Base-by-base conservation (phyloP, 2,329 filamentous ascomycete genomes). In the Aureobasidium pullulans region DNA sequence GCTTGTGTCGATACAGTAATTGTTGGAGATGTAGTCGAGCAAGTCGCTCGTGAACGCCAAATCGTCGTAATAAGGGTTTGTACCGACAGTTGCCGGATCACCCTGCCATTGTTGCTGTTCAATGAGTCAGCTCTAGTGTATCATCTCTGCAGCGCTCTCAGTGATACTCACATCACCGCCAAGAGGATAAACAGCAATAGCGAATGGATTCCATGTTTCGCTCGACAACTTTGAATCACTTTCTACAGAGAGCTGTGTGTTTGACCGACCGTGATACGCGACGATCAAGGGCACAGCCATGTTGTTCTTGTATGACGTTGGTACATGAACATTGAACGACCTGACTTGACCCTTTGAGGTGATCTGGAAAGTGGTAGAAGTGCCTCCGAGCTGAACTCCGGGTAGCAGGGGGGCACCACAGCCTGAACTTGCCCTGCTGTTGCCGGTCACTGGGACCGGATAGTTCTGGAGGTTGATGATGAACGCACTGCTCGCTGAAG, bases 191-290 rank as follows among this genome's bases (percentile, higher is more conserved):
- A 78, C 70, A 4, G 71, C 69, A 53, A 79, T 76, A 1, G 71
- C 73, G 31, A 77, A 63, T 6, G 73, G 73, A 36, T 78, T 79
- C 65, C 75, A 77, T 1, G 67, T 66, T 11, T 73, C 66, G 50
- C 77, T 76, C 37, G 75, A 76, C 63, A 80, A 79, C 46, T 74
- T 71, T 7, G 76, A 76, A 1, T 80, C 69, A 3, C 66, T 61
- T 63, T 76, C 73, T 60, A 79, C 72, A 7, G 70, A 68, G 31
- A 67, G 62, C 36, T 72, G 71, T 31, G 69, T 68, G 50, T 75
- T 71, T 15, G 63, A 66, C 4, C 73, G 71, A 3, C 78, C 79
- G 58, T 81, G 78, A 64, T 75, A 81, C 6, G 78, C 78, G 36
- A 81, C 66, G 42, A 80, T 77, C 32, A 81, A 57, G 0, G 76